Percentiles rank a stretch among this genome's conserved stretches.
phyloP scores from a whole-genome alignment of 2,329 filamentous ascomycete species.

The Calycina herbarum region DNA sequence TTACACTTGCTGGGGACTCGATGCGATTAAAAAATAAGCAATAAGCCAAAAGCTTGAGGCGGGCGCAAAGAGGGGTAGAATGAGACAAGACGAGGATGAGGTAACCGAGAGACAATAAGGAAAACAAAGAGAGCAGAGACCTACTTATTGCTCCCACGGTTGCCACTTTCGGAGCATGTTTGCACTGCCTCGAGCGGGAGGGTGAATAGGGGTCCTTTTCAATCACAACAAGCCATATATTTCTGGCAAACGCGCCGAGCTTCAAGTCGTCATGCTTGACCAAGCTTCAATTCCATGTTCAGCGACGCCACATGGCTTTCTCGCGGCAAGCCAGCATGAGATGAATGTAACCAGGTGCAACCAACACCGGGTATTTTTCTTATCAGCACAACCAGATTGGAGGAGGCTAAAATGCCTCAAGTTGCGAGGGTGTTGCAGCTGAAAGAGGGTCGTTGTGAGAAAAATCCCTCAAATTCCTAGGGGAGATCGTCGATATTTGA shows the following conservation, averaged over 20 bases:
- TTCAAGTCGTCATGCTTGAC: not conserved
- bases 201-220: not conserved
- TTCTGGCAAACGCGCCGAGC: not conserved
- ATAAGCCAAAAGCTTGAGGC: not conserved
- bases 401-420: conserved; percentile 34
- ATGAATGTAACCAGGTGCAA: not conserved
- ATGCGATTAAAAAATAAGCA: not conserved
- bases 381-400: conserved; percentile 34
- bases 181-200: not conserved
- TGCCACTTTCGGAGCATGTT: not conserved
- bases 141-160: conserved; percentile 6
- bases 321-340: conserved; percentile 1
- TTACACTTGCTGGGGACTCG: conserved; percentile 9
- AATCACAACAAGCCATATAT: not conserved
- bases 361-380: conserved; percentile 11
- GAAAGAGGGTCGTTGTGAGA: not conserved
- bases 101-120: not conserved
- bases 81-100: not conserved
- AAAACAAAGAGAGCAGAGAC: conserved; percentile 2
- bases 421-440: not conserved
- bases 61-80: not conserved
- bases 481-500: not conserved
- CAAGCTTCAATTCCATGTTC: not conserved
- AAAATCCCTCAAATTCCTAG: conserved; percentile 12
- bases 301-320: conserved; percentile 1